Evolutionary conservation across 768 basidiomycete genomes (phyloP).

Genomic region (Panaeolus papilionaceus): DNA sequence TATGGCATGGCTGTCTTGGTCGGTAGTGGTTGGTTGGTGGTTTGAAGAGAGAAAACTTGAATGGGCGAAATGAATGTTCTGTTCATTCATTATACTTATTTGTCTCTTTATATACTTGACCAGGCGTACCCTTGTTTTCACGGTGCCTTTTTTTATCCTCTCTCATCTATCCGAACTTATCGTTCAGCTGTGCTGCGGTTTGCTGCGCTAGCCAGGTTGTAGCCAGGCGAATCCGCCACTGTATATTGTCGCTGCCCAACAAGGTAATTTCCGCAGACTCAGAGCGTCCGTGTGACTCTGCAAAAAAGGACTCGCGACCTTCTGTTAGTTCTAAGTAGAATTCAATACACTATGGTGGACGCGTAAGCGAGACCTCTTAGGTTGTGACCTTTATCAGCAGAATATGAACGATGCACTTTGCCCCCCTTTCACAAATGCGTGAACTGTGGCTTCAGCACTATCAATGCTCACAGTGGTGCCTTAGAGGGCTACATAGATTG

Average conservation of each 20-base stretch:
- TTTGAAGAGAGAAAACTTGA: not conserved
- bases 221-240: not conserved
- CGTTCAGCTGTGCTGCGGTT: not conserved
- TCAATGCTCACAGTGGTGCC: not conserved
- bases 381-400: no score
- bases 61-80: constrained; percentile 2
- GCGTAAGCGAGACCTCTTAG: no score
- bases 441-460: not conserved
- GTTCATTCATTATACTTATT: not conserved
- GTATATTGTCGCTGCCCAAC: not conserved
- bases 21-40: not conserved
- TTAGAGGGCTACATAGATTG: not conserved
- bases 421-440: not conserved
- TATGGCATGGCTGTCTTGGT: not conserved
- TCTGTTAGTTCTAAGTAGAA: no score
- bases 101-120: not conserved
- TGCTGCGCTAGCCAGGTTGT: not conserved
- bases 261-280: constrained; percentile 4
- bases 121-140: not conserved
- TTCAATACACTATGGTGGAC: no score
- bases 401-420: not conserved
- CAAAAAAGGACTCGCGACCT: no score
- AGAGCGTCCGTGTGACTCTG: no score
- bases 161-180: not conserved
- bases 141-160: not conserved